These are phyloP conservation scores for Fragosphaeria purpurea DNA, from an alignment of 2,329 filamentous ascomycete genomes.

Conservation along the genomic window DNA sequence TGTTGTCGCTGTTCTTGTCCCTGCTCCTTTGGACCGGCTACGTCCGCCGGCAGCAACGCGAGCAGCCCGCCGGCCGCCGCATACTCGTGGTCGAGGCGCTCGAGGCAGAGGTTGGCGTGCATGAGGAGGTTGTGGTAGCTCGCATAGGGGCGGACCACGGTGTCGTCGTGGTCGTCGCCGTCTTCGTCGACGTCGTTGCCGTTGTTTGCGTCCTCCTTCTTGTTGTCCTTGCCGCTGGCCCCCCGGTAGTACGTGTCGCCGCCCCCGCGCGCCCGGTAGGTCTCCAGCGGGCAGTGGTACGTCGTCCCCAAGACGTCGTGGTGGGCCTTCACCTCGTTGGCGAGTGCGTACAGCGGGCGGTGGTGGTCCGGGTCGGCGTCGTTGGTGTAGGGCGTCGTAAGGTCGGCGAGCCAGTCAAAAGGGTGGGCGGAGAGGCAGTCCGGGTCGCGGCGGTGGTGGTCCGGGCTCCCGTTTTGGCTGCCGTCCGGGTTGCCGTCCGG, in stretches of 20 bases:
- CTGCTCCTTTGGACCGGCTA: not conserved
- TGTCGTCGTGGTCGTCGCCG: not conserved
- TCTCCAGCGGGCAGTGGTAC: slow-evolving; percentile 36
- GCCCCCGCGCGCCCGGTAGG: slow-evolving; percentile 13
- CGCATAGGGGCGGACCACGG: slow-evolving; percentile 26
- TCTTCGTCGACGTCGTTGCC: not conserved
- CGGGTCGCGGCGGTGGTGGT: not conserved
- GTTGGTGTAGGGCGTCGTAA: slow-evolving; percentile 38
- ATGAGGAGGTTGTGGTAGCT: slow-evolving; percentile 40
- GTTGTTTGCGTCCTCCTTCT: not conserved
- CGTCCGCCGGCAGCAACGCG: slow-evolving; percentile 36
- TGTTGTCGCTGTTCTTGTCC: too few relatives aligned
- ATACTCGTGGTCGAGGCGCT: slow-evolving; percentile 50
- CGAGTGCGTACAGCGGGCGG: slow-evolving; percentile 34
- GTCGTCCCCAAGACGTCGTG: slow-evolving; percentile 30
- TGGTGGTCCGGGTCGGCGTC: slow-evolving; percentile 34
- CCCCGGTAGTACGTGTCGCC: slow-evolving; percentile 15
- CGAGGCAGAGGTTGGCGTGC: slow-evolving; percentile 51
- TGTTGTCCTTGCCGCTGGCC: not conserved
- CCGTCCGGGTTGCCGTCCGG: not conserved
- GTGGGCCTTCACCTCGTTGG: slow-evolving; percentile 34
- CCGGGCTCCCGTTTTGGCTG: too few relatives aligned
- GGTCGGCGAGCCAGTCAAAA: slow-evolving; percentile 46
- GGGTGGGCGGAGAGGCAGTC: slow-evolving; percentile 27
- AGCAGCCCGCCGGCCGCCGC: slow-evolving; percentile 45